phyloP scores from a whole-genome alignment of 768 basidiomycete genomes.

The Boletus reticulatus region DNA sequence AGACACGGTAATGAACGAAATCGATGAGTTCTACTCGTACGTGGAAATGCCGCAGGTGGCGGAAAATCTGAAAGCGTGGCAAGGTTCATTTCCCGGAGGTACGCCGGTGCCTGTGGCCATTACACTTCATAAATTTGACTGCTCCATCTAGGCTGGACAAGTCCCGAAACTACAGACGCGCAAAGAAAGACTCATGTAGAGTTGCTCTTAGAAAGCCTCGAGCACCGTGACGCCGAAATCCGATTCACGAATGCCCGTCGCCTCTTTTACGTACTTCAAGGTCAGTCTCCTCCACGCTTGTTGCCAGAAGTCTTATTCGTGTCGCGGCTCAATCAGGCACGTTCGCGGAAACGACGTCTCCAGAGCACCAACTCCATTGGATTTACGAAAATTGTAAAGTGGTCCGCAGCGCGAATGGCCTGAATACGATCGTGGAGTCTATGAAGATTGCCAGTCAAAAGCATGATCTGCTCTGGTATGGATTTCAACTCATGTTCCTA shows the following conservation, averaged over 20 bases:
- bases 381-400: slow-evolving; percentile 92
- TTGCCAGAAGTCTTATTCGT: slow-evolving; percentile 7
- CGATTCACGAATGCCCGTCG: slow-evolving; percentile 85
- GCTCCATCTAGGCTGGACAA: slow-evolving; percentile 69
- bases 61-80: slow-evolving; percentile 86
- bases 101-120: slow-evolving; percentile 18
- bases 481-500: neutral
- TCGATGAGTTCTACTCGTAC: slow-evolving; percentile 98
- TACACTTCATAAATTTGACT: slow-evolving; percentile 1
- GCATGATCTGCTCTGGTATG: slow-evolving; percentile 79
- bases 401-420: slow-evolving; percentile 79
- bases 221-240: slow-evolving; percentile 80
- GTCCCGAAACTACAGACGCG: slow-evolving; percentile 45
- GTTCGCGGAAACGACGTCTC: slow-evolving; percentile 86
- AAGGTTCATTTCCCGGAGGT: slow-evolving; percentile 80
- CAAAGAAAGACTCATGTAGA: slow-evolving; percentile 75
- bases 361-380: slow-evolving; percentile 94
- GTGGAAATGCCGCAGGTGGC: slow-evolving; percentile 90
- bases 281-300: slow-evolving; percentile 36
- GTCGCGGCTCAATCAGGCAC: slow-evolving; percentile 52
- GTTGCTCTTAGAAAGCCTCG: slow-evolving; percentile 79
- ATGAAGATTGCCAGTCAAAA: slow-evolving; percentile 88
- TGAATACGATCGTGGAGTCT: slow-evolving; percentile 80
- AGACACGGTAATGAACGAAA: slow-evolving; percentile 92
- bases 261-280: slow-evolving; percentile 91